Base-by-base conservation (phyloP, 1,284 basidiomycete genomes). In the Athelia sp. region DNA sequence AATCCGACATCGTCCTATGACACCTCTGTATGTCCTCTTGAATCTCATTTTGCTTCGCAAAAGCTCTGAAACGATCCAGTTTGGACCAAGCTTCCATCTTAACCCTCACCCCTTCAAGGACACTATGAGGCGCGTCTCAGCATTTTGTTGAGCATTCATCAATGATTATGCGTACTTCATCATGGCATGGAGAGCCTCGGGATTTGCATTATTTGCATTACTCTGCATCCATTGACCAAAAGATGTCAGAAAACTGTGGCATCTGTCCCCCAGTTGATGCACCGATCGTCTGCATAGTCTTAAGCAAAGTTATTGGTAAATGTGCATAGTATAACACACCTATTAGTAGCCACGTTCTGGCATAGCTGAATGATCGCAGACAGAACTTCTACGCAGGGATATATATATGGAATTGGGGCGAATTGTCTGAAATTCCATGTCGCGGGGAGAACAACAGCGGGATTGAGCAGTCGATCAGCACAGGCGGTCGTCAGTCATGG, bases 341-440 rank as follows among this genome's bases (percentile, higher is more conserved):
- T 71, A 58, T 81, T 81, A 1, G 65, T 61, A 2, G 62, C 52
- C n/a, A 78, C 74, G 53, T 75, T 71, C 44, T 71, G 67, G 55
- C 76, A 73, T 40, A 75, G 65, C 46, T 70, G 51, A 19, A 78
- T 60, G 32, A 78, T 73, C 21, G 55, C 63, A 36, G 67, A 67
- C 6, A 77, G 54, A 1, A 70, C 47, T 11, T 70, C 72, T 23
- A 73, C 67, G 11, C 69, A 67, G 10, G 72, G 69, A 13, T 58
- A 63, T 15, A 81, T 60, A 46, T 67, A 76, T 31, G 79, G 79
- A 3, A 79, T 59, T 8, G 78, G 76, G 17, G 69, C 62, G 35
- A 79, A 71, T 48, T 74, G 59, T 11, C 78, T 71, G 17, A 73
- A 62, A 4, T 74, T 61, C 53, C 76, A 29, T 29, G 13, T 29